phyloP scores from a whole-genome alignment of 805 yeast genomes.

The Pichia pseudocactophila region DNA sequence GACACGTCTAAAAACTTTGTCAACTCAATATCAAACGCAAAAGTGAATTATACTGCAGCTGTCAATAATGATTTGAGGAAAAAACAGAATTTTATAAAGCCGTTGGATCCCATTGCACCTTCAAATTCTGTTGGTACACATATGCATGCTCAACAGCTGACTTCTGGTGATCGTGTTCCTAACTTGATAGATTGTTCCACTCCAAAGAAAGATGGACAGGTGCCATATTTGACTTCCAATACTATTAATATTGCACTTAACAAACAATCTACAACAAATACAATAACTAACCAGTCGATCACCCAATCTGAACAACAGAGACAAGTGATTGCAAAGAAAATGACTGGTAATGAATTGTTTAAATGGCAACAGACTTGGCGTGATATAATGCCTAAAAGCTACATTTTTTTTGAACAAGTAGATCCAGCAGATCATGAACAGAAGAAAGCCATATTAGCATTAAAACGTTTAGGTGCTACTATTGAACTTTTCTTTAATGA shows the following conservation, averaged over 20 bases:
- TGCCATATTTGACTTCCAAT: constrained; percentile 6
- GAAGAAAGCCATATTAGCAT: constrained; percentile 27
- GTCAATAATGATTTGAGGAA: not conserved
- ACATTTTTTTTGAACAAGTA: constrained; percentile 47
- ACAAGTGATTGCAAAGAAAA: constrained; percentile 16
- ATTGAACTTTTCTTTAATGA: constrained; percentile 52
- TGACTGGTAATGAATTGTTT: constrained; percentile 33
- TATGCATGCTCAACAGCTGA: constrained; percentile 7
- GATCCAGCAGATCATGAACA: constrained; percentile 30
- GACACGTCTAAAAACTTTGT: constrained; percentile 24
- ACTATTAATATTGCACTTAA: constrained; percentile 7
- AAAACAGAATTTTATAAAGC: not conserved
- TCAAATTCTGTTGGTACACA: not conserved
- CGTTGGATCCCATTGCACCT: not conserved
- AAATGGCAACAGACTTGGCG: constrained; percentile 58
- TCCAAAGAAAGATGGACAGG: constrained; percentile 14
- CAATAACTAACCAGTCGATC: not conserved
- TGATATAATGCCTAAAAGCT: constrained; percentile 45
- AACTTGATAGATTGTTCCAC: constrained; percentile 12
- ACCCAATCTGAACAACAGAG: not conserved
- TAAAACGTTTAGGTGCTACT: constrained; percentile 42
- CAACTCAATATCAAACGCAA: constrained; percentile 8
- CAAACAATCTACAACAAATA: not conserved
- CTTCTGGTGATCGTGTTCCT: constrained; percentile 3
- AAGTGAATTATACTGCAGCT: not conserved